Evolutionary conservation across 2,329 filamentous ascomycete genomes (phyloP), one percentile per base, ranked within the genome.

Genomic region (Salinomyces thailandicus): DNA sequence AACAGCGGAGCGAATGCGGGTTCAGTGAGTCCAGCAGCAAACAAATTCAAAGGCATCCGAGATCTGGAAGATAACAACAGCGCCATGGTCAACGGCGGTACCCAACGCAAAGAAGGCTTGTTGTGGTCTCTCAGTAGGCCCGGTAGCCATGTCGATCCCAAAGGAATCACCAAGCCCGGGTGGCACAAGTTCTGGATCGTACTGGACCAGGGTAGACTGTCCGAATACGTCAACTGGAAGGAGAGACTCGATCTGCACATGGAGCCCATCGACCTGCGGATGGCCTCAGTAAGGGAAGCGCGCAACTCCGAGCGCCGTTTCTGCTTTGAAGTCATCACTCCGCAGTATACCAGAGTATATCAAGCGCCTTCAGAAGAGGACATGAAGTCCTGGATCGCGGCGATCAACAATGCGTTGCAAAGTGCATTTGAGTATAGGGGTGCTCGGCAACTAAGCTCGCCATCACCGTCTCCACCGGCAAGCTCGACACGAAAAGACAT

Each of bases 121-220:
- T 63, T 98, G 5, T 98, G 91, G 91, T 86, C 93, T 17, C 66
- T 96, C 30, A 96, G 89, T 55, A 77, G 85, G 45, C 89, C 89
- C 3, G 87, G 87, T 13, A 89, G 85, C 39, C 91, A 98, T 59
- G 87, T 91, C 18, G 93, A 98, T 58, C 91, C 91, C 7, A 85
- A 91, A 50, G 87, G 85, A 13, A 69, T 98, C 50, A 96, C 95
- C 56, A 95, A 96, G 59, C 86, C 93, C 61, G 87, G 85, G 34
- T 98, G 91, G 91, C 91, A 98, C 61, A 98, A 98, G 84, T 98
- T 96, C 62, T 98, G 91, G 91, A 93, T 98, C 46, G 91, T 98
- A 2, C 71, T 98, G 30, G 93, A 96, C 57, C 87, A 94, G 61
- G 91, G 91, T 16, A 94, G 91, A 58, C 71, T 98, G 12, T 95